These are phyloP conservation scores for Euptelea pleiosperma DNA, from an alignment of 164 flowering plant genomes.

Conservation along the genomic window DNA sequence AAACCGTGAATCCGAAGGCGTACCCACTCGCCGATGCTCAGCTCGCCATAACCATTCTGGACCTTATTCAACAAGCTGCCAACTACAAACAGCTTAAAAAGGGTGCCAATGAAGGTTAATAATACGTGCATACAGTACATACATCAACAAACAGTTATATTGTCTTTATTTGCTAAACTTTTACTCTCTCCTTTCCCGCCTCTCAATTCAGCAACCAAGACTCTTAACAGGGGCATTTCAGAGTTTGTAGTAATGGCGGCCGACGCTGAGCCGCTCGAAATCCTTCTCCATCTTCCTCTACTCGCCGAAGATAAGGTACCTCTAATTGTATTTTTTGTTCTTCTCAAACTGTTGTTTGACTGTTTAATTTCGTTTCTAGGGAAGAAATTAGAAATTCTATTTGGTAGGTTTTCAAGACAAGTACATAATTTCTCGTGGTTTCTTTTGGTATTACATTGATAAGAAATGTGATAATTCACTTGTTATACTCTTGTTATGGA, in stretches of 20 bases:
- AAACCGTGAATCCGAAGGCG: conserved; percentile 27
- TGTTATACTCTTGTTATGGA: too few relatives aligned
- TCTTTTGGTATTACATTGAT: too few relatives aligned
- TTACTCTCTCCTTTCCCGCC: too few relatives aligned
- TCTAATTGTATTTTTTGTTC: not conserved
- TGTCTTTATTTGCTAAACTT: too few relatives aligned
- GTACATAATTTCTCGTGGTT: too few relatives aligned
- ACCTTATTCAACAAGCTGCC: conserved; percentile 27
- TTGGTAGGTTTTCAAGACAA: too few relatives aligned
- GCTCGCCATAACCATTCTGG: conserved; percentile 29
- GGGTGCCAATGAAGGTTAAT: conserved; percentile 43
- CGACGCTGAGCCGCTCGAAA: conserved; percentile 42
- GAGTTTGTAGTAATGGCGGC: conserved; percentile 58
- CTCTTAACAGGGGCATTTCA: conserved; percentile 19
- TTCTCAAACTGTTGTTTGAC: too few relatives aligned
- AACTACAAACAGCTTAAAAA: conserved; percentile 36
- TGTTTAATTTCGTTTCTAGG: too few relatives aligned
- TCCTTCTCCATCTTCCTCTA: conserved; percentile 63
- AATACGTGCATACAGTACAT: too few relatives aligned
- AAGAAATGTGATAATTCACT: too few relatives aligned
- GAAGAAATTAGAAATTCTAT: too few relatives aligned
- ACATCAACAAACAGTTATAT: too few relatives aligned
- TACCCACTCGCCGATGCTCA: conserved; percentile 31
- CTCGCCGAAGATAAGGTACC: conserved; percentile 87
- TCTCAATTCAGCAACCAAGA: conserved; percentile 81